phyloP scores from a whole-genome alignment of 2,329 filamentous ascomycete species.

The Venturia asperata region DNA sequence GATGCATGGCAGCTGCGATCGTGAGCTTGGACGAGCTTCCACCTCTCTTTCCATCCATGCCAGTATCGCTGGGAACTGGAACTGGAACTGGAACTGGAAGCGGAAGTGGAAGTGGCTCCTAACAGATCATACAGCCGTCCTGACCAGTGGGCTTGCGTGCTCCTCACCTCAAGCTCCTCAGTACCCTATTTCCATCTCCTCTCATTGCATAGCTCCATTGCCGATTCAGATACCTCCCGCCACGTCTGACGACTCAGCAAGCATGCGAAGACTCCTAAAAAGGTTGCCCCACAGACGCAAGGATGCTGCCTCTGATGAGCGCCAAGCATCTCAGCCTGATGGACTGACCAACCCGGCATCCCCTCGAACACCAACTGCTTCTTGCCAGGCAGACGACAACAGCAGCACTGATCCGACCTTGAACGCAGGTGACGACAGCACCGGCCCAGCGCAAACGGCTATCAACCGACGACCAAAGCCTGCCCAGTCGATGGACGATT shows the following conservation, averaged over 20 bases:
- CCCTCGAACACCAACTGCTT: neutral
- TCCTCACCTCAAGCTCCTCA: neutral
- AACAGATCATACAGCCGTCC: neutral
- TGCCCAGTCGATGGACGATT: neutral
- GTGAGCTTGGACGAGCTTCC: neutral
- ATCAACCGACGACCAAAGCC: neutral
- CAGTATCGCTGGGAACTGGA: neutral
- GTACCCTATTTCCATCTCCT: neutral
- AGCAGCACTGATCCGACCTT: neutral
- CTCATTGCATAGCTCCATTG: neutral
- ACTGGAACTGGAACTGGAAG: neutral
- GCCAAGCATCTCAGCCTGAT: neutral
- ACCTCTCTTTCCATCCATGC: neutral
- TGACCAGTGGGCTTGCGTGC: neutral
- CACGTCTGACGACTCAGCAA: neutral
- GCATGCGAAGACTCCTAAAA: neutral
- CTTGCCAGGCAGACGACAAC: neutral
- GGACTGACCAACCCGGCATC: neutral
- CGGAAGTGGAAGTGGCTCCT: neutral
- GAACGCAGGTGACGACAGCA: neutral
- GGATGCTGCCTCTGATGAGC: conserved; percentile 6
- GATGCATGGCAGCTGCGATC: neutral
- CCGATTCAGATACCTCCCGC: neutral
- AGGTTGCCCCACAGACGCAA: conserved; percentile 2
- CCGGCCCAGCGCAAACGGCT: neutral